phyloP scores from a whole-genome alignment of 306 rosid species.

The Vigna unguiculata region DNA sequence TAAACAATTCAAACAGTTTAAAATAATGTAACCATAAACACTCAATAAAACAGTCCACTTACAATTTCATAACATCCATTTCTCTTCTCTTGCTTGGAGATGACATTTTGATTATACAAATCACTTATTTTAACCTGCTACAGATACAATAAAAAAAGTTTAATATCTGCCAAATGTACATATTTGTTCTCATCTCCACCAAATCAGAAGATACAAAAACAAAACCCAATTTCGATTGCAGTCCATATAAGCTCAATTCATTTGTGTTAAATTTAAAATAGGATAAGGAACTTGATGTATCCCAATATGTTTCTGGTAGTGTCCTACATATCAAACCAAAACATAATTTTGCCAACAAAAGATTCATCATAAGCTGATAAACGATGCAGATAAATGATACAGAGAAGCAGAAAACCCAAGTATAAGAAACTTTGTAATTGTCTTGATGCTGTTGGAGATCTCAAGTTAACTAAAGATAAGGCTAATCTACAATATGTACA shows the following conservation, averaged over 20 bases:
- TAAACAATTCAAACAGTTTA: slow-evolving; percentile 6
- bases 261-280: slow-evolving; percentile 26
- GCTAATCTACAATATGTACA: too few species aligned
- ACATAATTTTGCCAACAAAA: slow-evolving; percentile 22
- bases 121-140: slow-evolving; percentile 60
- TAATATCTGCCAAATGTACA: slow-evolving; percentile 13
- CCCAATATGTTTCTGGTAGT: neutral
- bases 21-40: slow-evolving; percentile 25
- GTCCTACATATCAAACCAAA: slow-evolving; percentile 30
- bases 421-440: slow-evolving; percentile 35
- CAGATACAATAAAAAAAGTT: slow-evolving; percentile 34
- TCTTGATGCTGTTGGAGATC: neutral
- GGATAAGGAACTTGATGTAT: slow-evolving; percentile 31
- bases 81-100: slow-evolving; percentile 99
- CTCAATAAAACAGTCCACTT: slow-evolving; percentile 50
- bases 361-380: neutral
- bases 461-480: too few species aligned
- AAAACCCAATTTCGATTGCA: slow-evolving; percentile 18
- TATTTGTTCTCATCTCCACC: slow-evolving; percentile 11
- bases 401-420: slow-evolving; percentile 24
- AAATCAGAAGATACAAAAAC: slow-evolving; percentile 3
- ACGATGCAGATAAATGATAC: slow-evolving; percentile 1
- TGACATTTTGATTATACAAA: slow-evolving; percentile 68
- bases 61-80: slow-evolving; percentile 99
- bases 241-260: neutral